Conservation (phyloP, 257 asterid species). For the Solanum lycopersicoides region DNA sequence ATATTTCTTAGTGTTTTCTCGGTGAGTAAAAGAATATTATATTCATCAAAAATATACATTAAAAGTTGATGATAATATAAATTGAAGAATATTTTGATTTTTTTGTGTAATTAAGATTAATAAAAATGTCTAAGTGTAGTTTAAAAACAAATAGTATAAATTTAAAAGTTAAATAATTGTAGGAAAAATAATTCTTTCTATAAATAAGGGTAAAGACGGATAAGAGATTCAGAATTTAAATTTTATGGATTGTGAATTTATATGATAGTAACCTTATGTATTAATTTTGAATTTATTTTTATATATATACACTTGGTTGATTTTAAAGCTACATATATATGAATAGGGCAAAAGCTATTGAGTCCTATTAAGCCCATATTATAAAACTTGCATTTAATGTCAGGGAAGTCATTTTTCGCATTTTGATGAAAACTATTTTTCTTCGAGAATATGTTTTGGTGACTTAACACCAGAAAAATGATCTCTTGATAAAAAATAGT, state of each 20-base stretch:
- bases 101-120: neutral
- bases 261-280: neutral
- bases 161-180: neutral
- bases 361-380: neutral
- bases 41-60: neutral
- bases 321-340: neutral
- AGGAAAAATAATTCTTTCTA: neutral
- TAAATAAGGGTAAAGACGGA: neutral
- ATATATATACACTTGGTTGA: neutral
- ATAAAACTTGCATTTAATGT: neutral
- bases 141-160: neutral
- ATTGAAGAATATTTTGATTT: neutral
- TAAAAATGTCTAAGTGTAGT: neutral
- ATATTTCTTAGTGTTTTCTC: neutral
- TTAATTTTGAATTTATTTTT: neutral
- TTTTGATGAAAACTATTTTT: neutral
- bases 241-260: neutral
- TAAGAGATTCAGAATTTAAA: neutral
- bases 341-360: neutral
- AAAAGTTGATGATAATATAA: neutral
- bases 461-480: neutral
- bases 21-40: neutral
- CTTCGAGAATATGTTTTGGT: neutral
- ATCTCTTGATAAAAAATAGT: no score
- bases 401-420: neutral